Percentiles rank a stretch among this genome's conserved stretches.
These are phyloP conservation scores for Lathyrus aphaca DNA, from an alignment of 306 rosid species.

Conservation along the genomic window DNA sequence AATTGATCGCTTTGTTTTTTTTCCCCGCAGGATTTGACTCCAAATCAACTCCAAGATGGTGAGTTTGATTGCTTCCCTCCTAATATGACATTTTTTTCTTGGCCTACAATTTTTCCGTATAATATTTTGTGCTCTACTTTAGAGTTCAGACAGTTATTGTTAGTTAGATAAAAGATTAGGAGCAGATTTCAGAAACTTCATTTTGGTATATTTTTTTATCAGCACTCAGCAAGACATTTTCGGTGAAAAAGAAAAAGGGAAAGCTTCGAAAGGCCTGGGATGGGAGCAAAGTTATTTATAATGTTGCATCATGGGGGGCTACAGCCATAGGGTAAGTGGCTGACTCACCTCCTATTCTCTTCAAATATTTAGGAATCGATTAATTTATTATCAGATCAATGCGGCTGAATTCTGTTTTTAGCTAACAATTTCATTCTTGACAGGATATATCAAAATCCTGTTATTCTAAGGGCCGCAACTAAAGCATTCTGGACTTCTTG, in stretches of 20 bases:
- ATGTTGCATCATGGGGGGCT: constrained; percentile 98
- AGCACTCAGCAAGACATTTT: constrained; percentile 97
- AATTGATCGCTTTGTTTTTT: constrained; percentile 41
- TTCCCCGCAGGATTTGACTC: constrained; percentile 80
- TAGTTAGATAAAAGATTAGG: background rate
- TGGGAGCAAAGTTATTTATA: constrained; percentile 95
- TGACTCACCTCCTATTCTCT: background rate
- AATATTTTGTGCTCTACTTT: constrained; percentile 14
- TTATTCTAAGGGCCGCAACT: constrained; percentile 69
- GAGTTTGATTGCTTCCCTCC: constrained; percentile 38
- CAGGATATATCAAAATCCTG: constrained; percentile 98
- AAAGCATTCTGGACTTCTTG: constrained; percentile 93
- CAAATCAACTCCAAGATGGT: constrained; percentile 94
- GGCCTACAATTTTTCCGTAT: constrained; percentile 15
- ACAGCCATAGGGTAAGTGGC: constrained; percentile 87
- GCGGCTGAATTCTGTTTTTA: background rate
- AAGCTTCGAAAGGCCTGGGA: constrained; percentile 97
- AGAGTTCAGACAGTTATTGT: constrained; percentile 4
- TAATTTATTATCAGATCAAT: constrained; percentile 7
- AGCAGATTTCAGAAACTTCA: constrained; percentile 42
- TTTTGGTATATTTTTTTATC: constrained; percentile 33
- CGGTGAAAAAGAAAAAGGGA: constrained; percentile 85
- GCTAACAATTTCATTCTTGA: constrained; percentile 19
- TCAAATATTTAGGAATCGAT: constrained; percentile 1
- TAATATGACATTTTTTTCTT: constrained; percentile 7